Conservation (phyloP, 495 filamentous ascomycete species). For the Jackrogersella multiformis region DNA sequence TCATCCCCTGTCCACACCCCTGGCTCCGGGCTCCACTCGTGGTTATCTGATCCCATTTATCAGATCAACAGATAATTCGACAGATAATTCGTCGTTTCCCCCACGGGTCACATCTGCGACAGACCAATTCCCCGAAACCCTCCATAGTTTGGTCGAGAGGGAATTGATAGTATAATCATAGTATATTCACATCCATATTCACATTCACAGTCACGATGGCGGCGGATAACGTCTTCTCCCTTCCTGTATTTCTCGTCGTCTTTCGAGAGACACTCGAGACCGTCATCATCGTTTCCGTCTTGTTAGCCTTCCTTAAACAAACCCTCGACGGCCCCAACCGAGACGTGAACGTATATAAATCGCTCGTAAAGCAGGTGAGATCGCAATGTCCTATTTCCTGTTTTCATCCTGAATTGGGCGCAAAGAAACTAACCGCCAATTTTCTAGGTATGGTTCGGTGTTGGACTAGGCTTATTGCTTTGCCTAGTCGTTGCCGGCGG, state of each 20-base stretch:
- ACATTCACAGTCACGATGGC: slow-evolving; percentile 51
- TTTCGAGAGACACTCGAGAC: slow-evolving; percentile 87
- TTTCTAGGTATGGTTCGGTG: slow-evolving; percentile 75
- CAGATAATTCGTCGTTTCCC: slow-evolving; percentile 35
- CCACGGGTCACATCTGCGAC: neutral
- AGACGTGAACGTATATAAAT: slow-evolving; percentile 68
- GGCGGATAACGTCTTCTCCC: slow-evolving; percentile 65
- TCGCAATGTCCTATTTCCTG: neutral
- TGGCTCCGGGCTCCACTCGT: slow-evolving; percentile 12
- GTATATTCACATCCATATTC: neutral
- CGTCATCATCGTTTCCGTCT: slow-evolving; percentile 81
- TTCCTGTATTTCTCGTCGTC: slow-evolving; percentile 84
- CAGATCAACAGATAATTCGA: slow-evolving; percentile 43
- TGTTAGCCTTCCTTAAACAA: slow-evolving; percentile 84
- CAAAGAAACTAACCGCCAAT: slow-evolving; percentile 15
- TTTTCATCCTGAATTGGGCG: neutral
- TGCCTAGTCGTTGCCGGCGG: slow-evolving; percentile 75
- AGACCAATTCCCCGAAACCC: slow-evolving; percentile 1
- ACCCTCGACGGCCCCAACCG: slow-evolving; percentile 68
- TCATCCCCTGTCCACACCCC: too few relatives aligned
- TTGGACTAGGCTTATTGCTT: slow-evolving; percentile 67
- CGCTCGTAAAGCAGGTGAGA: slow-evolving; percentile 73
- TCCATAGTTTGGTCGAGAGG: slow-evolving; percentile 4
- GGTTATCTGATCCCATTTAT: slow-evolving; percentile 44
- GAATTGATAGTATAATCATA: too few relatives aligned